Base-by-base conservation (phyloP, 345 rosid species). In the Eucalyptus brandiana region DNA sequence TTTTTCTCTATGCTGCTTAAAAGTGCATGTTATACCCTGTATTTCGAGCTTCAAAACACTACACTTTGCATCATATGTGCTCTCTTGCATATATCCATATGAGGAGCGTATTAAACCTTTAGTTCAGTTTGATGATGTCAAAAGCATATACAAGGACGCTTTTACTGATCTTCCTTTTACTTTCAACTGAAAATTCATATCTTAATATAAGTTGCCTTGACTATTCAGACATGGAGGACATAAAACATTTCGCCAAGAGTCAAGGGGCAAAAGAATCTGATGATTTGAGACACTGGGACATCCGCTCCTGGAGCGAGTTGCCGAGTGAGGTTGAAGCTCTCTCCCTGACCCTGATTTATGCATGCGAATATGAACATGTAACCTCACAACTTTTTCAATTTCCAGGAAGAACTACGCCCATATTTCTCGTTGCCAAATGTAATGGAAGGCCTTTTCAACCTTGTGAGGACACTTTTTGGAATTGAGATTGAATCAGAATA, bases 241-340 rank as follows among this genome's bases (percentile, higher is more conserved):
- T 97, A 86, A 94, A 96, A 91, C 87, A 11, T 86, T 95, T 94
- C 86, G 92, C 99, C 89, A 96, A 95, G 93, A 91, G 62, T 89
- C 96, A 96, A 93, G 96, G 96, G 88, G 97, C 98, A 76, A 65
- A 37, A 62, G 99, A 96, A 95, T 94, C 96, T 91, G 91, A 91
- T 90, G 94, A 93, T 85, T 91, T 97, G 94, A 94, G 56, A 80
- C 96, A 96, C 60, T 97, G 99, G 99, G 99, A 97, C 92, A 93
- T 92, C 45, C 89, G 28, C 88, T 97, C 94, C 94, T 97, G 99
- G 99, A 94, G 96, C 89, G 98, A 94, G 94, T 94, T 98, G 93
- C 97, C 94, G 89, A 51, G 4, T 51, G 97, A 97, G 98, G 99
- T 97, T 24, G 47, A 40, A 18, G 51, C 32, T 90, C 58, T 87